Percentiles rank a stretch among this genome's conserved stretches.
phyloP scores from a whole-genome alignment of 441 rosid genomes.

The Populus hybrid region DNA sequence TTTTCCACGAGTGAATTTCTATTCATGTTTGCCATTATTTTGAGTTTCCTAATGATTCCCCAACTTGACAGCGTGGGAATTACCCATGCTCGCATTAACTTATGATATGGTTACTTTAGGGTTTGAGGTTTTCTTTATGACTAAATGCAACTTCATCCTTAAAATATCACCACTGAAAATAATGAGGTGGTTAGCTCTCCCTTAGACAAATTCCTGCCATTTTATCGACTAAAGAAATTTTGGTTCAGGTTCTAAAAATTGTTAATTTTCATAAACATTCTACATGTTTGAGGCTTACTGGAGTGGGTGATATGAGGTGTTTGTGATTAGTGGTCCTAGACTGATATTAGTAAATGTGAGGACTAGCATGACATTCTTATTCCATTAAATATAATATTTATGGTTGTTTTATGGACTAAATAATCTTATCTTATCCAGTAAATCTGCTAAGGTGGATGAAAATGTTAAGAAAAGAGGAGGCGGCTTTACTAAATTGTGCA shows the following conservation, averaged over 20 bases:
- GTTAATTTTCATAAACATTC: neutral
- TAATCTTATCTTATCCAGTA: conserved; percentile 24
- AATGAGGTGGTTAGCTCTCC: neutral
- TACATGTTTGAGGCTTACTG: neutral
- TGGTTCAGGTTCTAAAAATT: neutral
- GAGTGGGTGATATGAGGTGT: neutral
- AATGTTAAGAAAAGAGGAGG: conserved; percentile 60
- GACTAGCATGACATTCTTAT: neutral
- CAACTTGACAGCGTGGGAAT: neutral
- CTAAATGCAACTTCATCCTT: neutral
- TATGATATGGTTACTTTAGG: neutral
- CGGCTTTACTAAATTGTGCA: conserved; percentile 68
- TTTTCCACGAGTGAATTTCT: neutral
- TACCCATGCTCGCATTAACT: neutral
- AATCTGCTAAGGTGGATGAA: conserved; percentile 48
- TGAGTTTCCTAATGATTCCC: neutral
- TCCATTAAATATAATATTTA: neutral
- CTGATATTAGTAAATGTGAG: neutral
- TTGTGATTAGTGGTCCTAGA: neutral
- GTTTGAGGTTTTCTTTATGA: neutral
- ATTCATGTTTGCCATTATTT: neutral
- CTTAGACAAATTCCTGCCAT: neutral
- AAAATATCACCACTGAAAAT: neutral
- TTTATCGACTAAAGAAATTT: neutral
- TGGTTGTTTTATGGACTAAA: neutral